Evolutionary conservation across 2,329 filamentous ascomycete species (phyloP), one percentile per base, ranked within the genome.

Genomic region (Neurospora crassa): DNA sequence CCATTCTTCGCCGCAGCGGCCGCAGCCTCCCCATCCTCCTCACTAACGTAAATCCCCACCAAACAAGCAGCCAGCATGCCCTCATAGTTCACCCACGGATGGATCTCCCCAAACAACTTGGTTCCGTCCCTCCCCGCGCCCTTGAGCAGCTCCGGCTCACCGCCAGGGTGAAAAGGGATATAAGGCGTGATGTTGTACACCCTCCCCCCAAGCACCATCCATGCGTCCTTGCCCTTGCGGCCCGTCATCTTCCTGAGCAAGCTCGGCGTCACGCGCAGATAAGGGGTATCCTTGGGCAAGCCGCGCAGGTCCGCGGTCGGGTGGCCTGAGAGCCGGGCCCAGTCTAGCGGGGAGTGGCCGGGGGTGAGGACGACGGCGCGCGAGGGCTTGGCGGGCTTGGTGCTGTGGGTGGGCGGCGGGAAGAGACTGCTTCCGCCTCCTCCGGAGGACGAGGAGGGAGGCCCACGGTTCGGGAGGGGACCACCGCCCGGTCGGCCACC

Each of bases 101-200:
- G 90, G 10, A 91, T 83, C 80, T 91, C 88, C 10, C 85, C 87
- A 79, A 91, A 92, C 71, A 92, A 76, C 77, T 83, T 84, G 2
- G 86, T 90, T 43, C 86, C 89, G 77, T 91, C 89, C 71, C 85
- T 82, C 0, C 85, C 90, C 0, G 90, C 90, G 42, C 84, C 86
- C 41, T 88, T 83, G 79, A 91, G 81, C 73, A 96, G 80, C 81
- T 96, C 92, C 5, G 89, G 88, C 76, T 91, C 88, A 10, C 92
- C 96, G 29, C 96, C 96, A 0, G 96, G 96, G 79, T 99, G 96
- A 79, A 94, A 99, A 1, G 92, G 90, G 43, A 94, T 79, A 79
- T 98, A 99, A 0, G 95, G 93, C 0, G 91, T 91, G 71, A 99
- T 90, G 78, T 98, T 98, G 82, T 98, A 99, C 40, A 98, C 95